A percentile compares a stretch with the other conserved stretches of the same genome.
Conservation (phyloP, 106 monocot genomes). For the Acorus calamus region DNA sequence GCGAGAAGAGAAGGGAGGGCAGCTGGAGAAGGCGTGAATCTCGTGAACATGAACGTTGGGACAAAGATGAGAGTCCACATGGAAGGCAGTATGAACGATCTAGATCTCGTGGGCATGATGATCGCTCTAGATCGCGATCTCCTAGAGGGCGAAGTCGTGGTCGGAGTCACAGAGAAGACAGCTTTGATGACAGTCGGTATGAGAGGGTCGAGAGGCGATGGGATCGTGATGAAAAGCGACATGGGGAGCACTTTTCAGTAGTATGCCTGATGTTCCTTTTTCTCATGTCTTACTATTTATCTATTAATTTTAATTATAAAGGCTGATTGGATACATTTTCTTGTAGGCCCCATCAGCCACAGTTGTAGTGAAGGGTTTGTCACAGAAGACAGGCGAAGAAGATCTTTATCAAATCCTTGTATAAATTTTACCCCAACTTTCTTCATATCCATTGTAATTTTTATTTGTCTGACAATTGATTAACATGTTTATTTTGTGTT, state of each 20-base stretch:
- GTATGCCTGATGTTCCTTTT: constrained; percentile 14
- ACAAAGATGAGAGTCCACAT: constrained; percentile 64
- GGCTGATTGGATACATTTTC: background rate
- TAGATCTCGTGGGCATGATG: constrained; percentile 67
- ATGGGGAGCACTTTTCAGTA: constrained; percentile 35
- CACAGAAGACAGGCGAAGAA: constrained; percentile 87
- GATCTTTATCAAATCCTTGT: constrained; percentile 92
- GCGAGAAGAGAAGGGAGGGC: constrained; percentile 69
- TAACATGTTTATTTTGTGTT: background rate
- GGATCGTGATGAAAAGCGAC: constrained; percentile 60
- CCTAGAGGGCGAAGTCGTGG: constrained; percentile 57
- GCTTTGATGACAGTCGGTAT: constrained; percentile 66
- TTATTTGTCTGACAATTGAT: no score
- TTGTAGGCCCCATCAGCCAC: constrained; percentile 84
- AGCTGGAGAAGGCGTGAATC: constrained; percentile 68
- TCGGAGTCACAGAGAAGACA: constrained; percentile 68
- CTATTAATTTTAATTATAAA: no score
- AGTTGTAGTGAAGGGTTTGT: constrained; percentile 88
- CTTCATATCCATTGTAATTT: no score
- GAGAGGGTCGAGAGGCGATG: constrained; percentile 54
- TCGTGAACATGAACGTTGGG: constrained; percentile 57
- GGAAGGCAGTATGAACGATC: constrained; percentile 40
- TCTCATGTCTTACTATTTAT: background rate
- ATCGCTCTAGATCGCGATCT: constrained; percentile 84
- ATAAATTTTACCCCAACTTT: constrained; percentile 8